Percentiles rank a stretch among this genome's conserved stretches.
Evolutionary conservation across 495 filamentous ascomycete genomes (phyloP).

Genomic region (Pseudomonodictys pantanalensis): DNA sequence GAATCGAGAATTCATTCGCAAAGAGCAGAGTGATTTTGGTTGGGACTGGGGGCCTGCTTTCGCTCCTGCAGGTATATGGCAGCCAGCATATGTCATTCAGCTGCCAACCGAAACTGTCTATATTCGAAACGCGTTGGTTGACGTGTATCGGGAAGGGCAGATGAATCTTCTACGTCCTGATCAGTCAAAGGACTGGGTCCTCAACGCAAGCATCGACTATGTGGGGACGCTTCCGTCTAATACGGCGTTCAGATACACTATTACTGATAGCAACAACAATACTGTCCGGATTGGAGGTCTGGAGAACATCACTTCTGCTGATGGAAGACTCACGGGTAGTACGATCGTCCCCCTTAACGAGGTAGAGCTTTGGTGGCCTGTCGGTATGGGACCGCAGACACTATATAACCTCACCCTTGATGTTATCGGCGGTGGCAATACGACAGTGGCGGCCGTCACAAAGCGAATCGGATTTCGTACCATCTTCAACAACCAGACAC

Average conservation of each 20-base stretch:
- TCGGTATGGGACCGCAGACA: conserved; percentile 56
- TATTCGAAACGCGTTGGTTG: conserved; percentile 58
- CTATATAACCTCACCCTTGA: conserved; percentile 58
- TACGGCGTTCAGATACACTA: conserved; percentile 50
- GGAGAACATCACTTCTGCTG: conserved; percentile 45
- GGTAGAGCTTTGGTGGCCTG: conserved; percentile 65
- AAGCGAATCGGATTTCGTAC: conserved; percentile 66
- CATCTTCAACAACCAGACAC: conserved; percentile 60
- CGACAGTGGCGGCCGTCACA: conserved; percentile 48
- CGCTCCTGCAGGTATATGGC: conserved; percentile 65
- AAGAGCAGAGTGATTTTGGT: conserved; percentile 68
- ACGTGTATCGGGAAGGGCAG: conserved; percentile 60
- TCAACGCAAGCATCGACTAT: conserved; percentile 68
- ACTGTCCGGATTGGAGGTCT: conserved; percentile 49
- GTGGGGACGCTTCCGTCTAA: conserved; percentile 52
- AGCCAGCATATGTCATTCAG: conserved; percentile 59
- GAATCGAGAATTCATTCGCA: conserved; percentile 62
- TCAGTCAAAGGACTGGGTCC: conserved; percentile 61
- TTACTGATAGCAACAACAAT: conserved; percentile 51
- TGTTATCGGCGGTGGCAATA: conserved; percentile 42
- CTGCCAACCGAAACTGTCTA: conserved; percentile 49
- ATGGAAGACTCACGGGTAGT: conserved; percentile 53
- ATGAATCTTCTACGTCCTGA: conserved; percentile 59
- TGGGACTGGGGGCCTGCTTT: conserved; percentile 73
- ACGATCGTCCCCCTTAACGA: conserved; percentile 44